Percentiles rank a stretch among this genome's conserved stretches.
phyloP scores from a whole-genome alignment of 352 stramenopile genomes.

The Phytophthora ohioensis region DNA sequence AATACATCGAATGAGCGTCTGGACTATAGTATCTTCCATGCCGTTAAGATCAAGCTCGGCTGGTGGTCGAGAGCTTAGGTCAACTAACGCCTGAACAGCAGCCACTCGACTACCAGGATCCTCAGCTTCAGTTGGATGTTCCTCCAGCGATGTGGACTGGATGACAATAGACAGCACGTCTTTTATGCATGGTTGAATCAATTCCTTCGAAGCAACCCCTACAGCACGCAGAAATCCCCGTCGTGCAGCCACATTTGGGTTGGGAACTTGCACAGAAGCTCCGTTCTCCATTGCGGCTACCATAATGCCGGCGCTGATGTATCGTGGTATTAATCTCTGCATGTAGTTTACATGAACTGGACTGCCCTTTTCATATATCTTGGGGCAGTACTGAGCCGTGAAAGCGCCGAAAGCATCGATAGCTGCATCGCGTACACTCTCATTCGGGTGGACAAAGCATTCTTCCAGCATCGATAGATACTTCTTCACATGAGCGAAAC shows the following conservation, averaged over 20 bases:
- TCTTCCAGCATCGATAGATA: slow-evolving; percentile 87
- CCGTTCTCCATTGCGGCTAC: slow-evolving; percentile 35
- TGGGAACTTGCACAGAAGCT: slow-evolving; percentile 47
- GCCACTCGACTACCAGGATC: slow-evolving; percentile 97
- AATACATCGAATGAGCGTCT: slow-evolving; percentile 86
- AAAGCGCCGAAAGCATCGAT: slow-evolving; percentile 90
- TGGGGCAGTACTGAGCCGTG: slow-evolving; percentile 89
- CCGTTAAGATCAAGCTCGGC: slow-evolving; percentile 54
- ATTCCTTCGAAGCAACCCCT: slow-evolving; percentile 62
- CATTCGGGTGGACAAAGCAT: slow-evolving; percentile 95
- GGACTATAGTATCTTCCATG: slow-evolving; percentile 74
- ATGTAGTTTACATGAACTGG: slow-evolving; percentile 58
- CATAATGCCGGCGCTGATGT: slow-evolving; percentile 59
- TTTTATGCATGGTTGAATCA: slow-evolving; percentile 68
- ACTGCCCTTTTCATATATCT: slow-evolving; percentile 63
- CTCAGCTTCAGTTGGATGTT: slow-evolving; percentile 74
- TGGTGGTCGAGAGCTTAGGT: slow-evolving; percentile 75
- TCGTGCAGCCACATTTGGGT: slow-evolving; percentile 67
- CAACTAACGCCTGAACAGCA: slow-evolving; percentile 91
- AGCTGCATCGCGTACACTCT: slow-evolving; percentile 91
- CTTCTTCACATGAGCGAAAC: slow-evolving; percentile 78
- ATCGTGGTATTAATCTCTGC: slow-evolving; percentile 64
- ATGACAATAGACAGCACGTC: slow-evolving; percentile 49
- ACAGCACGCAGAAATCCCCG: slow-evolving; percentile 61
- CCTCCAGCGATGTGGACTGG: slow-evolving; percentile 51